Evolutionary conservation across 2,329 filamentous ascomycete species (phyloP), one percentile per base, ranked within the genome.

Genomic region (Coniochaeta pulveracea): DNA sequence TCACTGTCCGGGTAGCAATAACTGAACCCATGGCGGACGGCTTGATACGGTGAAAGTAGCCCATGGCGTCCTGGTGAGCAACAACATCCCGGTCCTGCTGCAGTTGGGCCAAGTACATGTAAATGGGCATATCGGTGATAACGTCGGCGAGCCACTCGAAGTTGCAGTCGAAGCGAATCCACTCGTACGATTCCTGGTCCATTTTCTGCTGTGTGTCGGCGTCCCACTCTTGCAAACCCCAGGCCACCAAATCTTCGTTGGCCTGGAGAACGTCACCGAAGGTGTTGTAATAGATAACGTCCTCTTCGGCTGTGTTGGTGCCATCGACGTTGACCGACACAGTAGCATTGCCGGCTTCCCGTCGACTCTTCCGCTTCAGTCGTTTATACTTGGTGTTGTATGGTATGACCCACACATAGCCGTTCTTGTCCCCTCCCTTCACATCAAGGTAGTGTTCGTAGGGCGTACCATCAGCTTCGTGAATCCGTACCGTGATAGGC

Each of bases 351-450:
- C 93, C 85, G 52, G 86, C 86, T 52, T 89, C 76, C 19, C 83
- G 69, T 27, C 81, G 75, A 15, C 30, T 48, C 38, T 83, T 95
- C 29, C 88, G 71, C 63, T 98, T 98, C 3, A 98, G 68, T 7
- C 93, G 79, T 61, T 96, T 98, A 61, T 98, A 98, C 54, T 98
- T 98, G 1, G 91, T 98, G 48, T 96, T 96, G 59, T 98, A 98
- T 1, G 89, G 88, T 39, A 98, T 95, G 40, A 95, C 88, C 38
- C 96, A 83, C 51, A 83, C 91, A 16, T 67, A 68, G 2, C 62
- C 63, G 45, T 81, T 43, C 3, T 82, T 84, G 10, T 76, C 72
- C 18, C 80, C 79, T 44, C 95, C 86, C 39, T 86, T 86, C 51
- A 98, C 93, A 47, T 95, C 85, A 19, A 96, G 80, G 41, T 95